Evolutionary conservation across 1,284 basidiomycete genomes (phyloP).

Genomic region (Ceratobasidium sp.): DNA sequence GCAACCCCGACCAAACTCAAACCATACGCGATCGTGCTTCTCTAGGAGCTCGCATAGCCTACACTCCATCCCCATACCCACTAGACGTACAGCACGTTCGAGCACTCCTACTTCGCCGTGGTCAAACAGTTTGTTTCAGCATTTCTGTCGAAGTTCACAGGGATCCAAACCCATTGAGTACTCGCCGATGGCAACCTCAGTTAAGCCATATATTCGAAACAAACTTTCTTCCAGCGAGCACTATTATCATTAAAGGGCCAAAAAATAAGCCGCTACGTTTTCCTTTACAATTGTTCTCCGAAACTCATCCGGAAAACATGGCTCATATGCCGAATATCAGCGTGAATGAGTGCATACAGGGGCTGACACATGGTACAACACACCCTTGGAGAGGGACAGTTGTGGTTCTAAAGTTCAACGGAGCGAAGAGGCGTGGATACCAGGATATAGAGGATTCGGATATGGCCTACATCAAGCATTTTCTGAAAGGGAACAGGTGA

Average conservation of each 20-base stretch:
- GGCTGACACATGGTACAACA: neutral
- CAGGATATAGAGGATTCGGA: neutral
- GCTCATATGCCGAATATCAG: neutral
- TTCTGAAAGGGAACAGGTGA: neutral
- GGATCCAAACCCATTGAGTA: neutral
- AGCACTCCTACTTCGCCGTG: neutral
- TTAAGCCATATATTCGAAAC: neutral
- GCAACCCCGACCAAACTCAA: no score
- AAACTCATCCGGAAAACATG: neutral
- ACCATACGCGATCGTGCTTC: no score
- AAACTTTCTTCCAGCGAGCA: neutral
- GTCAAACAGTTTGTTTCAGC: neutral
- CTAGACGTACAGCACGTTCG: neutral
- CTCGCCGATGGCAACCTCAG: neutral
- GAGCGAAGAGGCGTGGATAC: conserved; percentile 55
- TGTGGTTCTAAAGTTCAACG: conserved; percentile 80
- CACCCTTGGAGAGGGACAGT: conserved; percentile 33
- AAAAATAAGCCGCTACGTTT: neutral
- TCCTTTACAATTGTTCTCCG: neutral
- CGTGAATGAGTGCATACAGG: neutral
- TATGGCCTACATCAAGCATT: neutral
- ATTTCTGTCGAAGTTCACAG: neutral
- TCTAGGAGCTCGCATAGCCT: no score
- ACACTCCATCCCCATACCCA: neutral
- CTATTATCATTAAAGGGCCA: neutral